Evolutionary conservation across 352 stramenopile species (phyloP), one percentile per base, ranked within the genome.

Genomic region (Phytopythium boreale): DNA sequence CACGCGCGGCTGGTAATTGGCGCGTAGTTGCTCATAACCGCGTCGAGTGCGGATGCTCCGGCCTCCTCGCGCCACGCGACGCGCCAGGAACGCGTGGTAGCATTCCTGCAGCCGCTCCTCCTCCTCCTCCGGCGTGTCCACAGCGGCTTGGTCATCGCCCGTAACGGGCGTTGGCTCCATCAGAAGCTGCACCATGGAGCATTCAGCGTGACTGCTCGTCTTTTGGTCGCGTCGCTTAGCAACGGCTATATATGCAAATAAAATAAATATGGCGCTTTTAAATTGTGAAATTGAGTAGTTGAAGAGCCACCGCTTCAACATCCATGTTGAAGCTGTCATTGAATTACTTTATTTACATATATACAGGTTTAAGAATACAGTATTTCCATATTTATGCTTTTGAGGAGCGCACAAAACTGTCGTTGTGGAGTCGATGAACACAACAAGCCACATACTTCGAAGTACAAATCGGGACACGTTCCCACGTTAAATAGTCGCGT

Each of bases 1-100:
- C 24, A 77, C 31, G 14, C 64, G 62, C 20, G 57, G 61, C 61
- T 80, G 69, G 63, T 80, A 82, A 60, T 69, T 75, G 61, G 61
- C 68, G 19, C 66, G 67, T 3, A 80, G 69, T 27, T 67, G 63
- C 26, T 67, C 59, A 50, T 68, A 77, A 6, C 67, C 72, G 24
- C 63, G 34, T 14, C 61, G 44, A 1, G 68, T 77, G 57, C 70
- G 72, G 49, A 80, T 69, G 46, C 66, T 75, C 15, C 59, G 64
- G 7, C 67, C 65, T 7, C 72, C 66, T 26, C 69, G 67, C 34
- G 51, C 63, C 6, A 50, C 57, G 49, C 68, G 67, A 4, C 71
- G 62, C 24, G 34, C 24, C 4, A 66, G 27, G 29, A 72, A 69
- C 8, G 64, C 64, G 37, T 62, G 37, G 29, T 72, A 77, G 49